Conservation (phyloP, 441 rosid species). For the Brassica hybrid region DNA sequence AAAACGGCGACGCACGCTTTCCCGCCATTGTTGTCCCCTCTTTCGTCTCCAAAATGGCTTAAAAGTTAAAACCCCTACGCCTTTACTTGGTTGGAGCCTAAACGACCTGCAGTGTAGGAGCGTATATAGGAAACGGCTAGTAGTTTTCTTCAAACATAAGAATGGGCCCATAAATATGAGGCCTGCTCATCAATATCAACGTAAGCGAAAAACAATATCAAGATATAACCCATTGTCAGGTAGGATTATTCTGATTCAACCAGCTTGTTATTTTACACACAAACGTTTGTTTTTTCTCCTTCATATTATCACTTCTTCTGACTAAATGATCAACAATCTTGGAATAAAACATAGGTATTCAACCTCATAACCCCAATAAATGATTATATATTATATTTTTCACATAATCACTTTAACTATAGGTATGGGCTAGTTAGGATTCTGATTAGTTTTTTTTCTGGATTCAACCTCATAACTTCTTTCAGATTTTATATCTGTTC, state of each 20-base stretch:
- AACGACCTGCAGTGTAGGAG: slow-evolving; percentile 19
- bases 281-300: not conserved
- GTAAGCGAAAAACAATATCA: not conserved
- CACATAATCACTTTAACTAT: no score
- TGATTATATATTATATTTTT: no score
- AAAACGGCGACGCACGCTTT: slow-evolving; percentile 45
- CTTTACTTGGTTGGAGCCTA: slow-evolving; percentile 1
- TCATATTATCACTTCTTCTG: not conserved
- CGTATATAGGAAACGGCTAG: not conserved
- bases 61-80: slow-evolving; percentile 22
- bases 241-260: not conserved
- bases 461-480: no score
- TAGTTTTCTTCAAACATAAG: not conserved
- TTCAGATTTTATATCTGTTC: no score
- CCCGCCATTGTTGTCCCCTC: slow-evolving; percentile 59
- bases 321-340: no score
- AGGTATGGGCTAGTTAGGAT: no score
- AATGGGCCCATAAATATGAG: not conserved
- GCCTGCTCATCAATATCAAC: slow-evolving; percentile 14
- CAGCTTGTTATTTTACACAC: not conserved
- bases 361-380: no score
- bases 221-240: not conserved
- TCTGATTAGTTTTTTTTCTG: no score
- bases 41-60: slow-evolving; percentile 21
- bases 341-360: no score